These are phyloP conservation scores for Sclerotinia minor DNA, from an alignment of 2,329 filamentous ascomycete species.

Conservation along the genomic window DNA sequence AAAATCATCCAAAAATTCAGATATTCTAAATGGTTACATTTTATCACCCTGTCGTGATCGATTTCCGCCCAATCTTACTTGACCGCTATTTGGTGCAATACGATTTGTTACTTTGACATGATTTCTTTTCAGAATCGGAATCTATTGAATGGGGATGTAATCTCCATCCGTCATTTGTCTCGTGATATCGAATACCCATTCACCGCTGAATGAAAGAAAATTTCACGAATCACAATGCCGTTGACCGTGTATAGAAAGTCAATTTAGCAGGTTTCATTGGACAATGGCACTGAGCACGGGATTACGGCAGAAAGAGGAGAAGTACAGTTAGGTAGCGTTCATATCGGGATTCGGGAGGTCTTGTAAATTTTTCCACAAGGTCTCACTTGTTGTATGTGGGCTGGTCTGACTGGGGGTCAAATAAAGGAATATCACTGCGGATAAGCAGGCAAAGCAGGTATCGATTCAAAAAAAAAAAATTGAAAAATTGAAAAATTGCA, in stretches of 20 bases:
- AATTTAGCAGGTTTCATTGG: slow-evolving; percentile 1
- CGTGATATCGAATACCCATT: slow-evolving; percentile 19
- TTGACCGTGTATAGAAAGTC: slow-evolving; percentile 11
- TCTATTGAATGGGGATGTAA: slow-evolving; percentile 10
- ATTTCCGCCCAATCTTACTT: slow-evolving; percentile 40
- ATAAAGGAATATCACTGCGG: slow-evolving; percentile 1
- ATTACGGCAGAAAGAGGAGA: slow-evolving; percentile 14
- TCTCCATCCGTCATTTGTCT: slow-evolving; percentile 11
- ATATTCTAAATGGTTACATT: slow-evolving; percentile 18
- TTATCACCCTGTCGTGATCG: slow-evolving; percentile 24
- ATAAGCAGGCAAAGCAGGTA: slow-evolving; percentile 23
- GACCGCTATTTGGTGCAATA: slow-evolving; percentile 37
- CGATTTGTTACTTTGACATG: slow-evolving; percentile 29
- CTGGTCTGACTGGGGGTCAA: slow-evolving; percentile 12
- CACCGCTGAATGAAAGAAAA: slow-evolving; percentile 10
- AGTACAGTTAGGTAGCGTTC: slow-evolving; percentile 16
- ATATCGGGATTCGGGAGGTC: slow-evolving; percentile 10
- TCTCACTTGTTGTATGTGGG: slow-evolving; percentile 2
- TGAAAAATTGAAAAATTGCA: not conserved
- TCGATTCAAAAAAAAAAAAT: not conserved
- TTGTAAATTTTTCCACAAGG: not conserved
- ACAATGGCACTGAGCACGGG: slow-evolving; percentile 8
- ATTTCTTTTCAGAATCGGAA: not conserved
- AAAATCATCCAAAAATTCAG: slow-evolving; percentile 23
- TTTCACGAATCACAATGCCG: slow-evolving; percentile 15